Percentiles rank a stretch among this genome's conserved stretches.
These are phyloP conservation scores for Tylopilus felleus DNA, from an alignment of 768 basidiomycete species.

Conservation along the genomic window DNA sequence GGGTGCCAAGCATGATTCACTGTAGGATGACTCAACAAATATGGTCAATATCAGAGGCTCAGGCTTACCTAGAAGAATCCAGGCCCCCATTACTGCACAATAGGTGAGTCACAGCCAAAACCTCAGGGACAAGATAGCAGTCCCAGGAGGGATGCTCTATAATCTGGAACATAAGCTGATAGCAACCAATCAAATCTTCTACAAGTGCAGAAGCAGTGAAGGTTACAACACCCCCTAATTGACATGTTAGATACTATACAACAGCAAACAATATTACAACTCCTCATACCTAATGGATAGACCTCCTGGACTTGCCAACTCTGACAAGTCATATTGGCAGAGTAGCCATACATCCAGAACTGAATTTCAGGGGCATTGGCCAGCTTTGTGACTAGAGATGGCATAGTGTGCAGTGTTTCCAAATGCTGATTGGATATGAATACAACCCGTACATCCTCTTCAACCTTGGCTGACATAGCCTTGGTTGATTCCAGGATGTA, in stretches of 20 bases:
- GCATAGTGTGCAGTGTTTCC: conserved; percentile 44
- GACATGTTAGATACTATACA: background rate
- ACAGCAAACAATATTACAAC: background rate
- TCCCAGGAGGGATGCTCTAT: conserved; percentile 64
- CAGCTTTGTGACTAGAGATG: conserved; percentile 46
- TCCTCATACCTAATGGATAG: conserved; percentile 58
- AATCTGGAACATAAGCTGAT: conserved; percentile 48
- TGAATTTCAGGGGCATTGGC: conserved; percentile 44
- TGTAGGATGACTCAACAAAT: background rate
- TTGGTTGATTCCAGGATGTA: conserved; percentile 43
- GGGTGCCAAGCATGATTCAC: conserved; percentile 16
- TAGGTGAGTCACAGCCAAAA: conserved; percentile 45
- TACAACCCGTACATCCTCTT: conserved; percentile 45
- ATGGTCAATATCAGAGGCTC: background rate
- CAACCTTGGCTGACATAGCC: conserved; percentile 37
- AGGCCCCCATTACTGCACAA: conserved; percentile 6
- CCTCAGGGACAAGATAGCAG: conserved; percentile 63
- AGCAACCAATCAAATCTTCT: conserved; percentile 48
- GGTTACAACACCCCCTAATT: conserved; percentile 66
- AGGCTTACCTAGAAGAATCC: conserved; percentile 9
- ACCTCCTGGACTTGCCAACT: conserved; percentile 66
- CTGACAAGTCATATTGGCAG: conserved; percentile 46
- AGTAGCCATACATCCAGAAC: conserved; percentile 69
- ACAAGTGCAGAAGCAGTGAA: conserved; percentile 62
- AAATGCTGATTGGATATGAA: conserved; percentile 67